These are phyloP conservation scores for Paramecium biaurelia DNA, from an alignment of 73 alveolate genomes.

Conservation along the genomic window DNA sequence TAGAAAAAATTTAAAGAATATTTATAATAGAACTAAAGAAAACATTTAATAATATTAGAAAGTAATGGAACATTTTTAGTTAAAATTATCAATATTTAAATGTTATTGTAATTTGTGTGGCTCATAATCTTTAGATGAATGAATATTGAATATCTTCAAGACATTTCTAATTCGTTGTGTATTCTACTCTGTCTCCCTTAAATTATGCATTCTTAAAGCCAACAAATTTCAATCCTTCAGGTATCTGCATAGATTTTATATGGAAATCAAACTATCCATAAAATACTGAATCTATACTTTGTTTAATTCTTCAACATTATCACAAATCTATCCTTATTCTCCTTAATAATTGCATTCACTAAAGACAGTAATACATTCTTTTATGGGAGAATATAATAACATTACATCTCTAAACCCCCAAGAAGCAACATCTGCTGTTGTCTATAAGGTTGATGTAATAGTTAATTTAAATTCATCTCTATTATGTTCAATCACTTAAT, in stretches of 20 bases:
- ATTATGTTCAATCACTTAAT: neutral
- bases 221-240: slow-evolving; percentile 26
- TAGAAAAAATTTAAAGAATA: neutral
- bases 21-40: neutral
- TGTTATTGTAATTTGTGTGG: neutral
- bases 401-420: slow-evolving; percentile 40
- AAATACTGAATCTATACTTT: neutral
- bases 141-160: neutral
- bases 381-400: neutral
- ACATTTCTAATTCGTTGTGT: neutral
- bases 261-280: slow-evolving; percentile 3
- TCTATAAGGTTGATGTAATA: neutral
- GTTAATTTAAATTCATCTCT: neutral
- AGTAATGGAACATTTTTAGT: neutral
- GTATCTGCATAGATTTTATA: slow-evolving; percentile 3
- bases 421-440: neutral
- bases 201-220: slow-evolving; percentile 2
- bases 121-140: slow-evolving; percentile 18
- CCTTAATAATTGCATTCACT: slow-evolving; percentile 50
- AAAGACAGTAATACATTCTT: neutral
- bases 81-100: neutral
- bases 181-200: slow-evolving; percentile 1
- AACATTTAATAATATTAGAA: neutral
- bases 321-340: neutral
- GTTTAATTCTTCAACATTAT: neutral